phyloP scores from a whole-genome alignment of 805 yeast genomes.

The Wickerhamiella alocasiicola region DNA sequence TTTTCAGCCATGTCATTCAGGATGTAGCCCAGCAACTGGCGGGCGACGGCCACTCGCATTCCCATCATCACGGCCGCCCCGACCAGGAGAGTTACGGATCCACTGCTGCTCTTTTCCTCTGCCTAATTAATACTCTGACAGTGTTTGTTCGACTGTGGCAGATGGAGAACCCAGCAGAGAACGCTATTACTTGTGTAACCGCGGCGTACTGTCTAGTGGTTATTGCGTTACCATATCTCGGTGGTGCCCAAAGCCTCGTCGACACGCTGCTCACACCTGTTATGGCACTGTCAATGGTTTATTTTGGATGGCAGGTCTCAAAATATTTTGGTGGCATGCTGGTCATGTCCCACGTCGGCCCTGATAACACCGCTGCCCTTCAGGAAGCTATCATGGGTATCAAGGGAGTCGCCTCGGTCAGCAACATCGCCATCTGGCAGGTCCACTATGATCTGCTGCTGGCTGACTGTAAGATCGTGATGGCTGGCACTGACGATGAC shows the following conservation, averaged over 20 bases:
- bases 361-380: slow-evolving; percentile 25
- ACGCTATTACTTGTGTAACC: slow-evolving; percentile 24
- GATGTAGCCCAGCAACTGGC: slow-evolving; percentile 39
- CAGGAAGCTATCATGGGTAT: slow-evolving; percentile 20
- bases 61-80: slow-evolving; percentile 18
- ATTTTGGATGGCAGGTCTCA: slow-evolving; percentile 31
- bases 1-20: slow-evolving; percentile 76
- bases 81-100: not conserved
- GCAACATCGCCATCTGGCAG: slow-evolving; percentile 31
- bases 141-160: slow-evolving; percentile 12
- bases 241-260: slow-evolving; percentile 20
- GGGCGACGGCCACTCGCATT: slow-evolving; percentile 25
- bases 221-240: slow-evolving; percentile 24
- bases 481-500: slow-evolving; percentile 26
- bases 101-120: slow-evolving; percentile 10
- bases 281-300: slow-evolving; percentile 31
- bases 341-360: slow-evolving; percentile 32
- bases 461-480: slow-evolving; percentile 27
- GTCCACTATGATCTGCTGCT: slow-evolving; percentile 34
- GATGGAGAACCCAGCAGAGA: slow-evolving; percentile 6
- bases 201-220: slow-evolving; percentile 25
- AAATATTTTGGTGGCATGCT: slow-evolving; percentile 33
- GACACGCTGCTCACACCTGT: slow-evolving; percentile 29
- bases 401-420: slow-evolving; percentile 23
- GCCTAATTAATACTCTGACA: slow-evolving; percentile 13